Evolutionary conservation across 2,329 filamentous ascomycete species (phyloP).

Genomic region (Xylaria sp.): DNA sequence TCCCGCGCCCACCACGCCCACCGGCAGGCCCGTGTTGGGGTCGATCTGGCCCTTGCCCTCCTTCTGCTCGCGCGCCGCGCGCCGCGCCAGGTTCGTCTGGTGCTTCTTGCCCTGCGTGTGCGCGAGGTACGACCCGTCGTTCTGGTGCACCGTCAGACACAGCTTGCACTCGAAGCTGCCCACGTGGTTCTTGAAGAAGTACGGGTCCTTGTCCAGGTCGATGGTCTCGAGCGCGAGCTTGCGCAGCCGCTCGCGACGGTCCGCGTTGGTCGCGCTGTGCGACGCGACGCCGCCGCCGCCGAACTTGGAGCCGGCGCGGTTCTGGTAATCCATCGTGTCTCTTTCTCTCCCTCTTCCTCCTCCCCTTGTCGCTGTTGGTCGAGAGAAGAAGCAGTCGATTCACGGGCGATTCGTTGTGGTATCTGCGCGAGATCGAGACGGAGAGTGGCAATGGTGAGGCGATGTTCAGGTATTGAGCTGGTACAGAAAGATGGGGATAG

Average conservation of each 20-base stretch:
- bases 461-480: not conserved
- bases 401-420: not conserved
- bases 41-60: conserved; percentile 77
- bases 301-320: conserved; percentile 96
- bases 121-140: conserved; percentile 97
- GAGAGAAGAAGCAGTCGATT: not conserved
- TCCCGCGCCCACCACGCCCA: conserved; percentile 77
- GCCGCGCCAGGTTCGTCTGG: conserved; percentile 95
- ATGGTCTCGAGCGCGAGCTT: conserved; percentile 99
- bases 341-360: not conserved
- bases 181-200: conserved; percentile 99
- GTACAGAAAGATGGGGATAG: not conserved
- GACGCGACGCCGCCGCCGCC: conserved; percentile 97
- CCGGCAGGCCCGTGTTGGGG: conserved; percentile 70
- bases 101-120: conserved; percentile 99
- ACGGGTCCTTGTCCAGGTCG: conserved; percentile 98
- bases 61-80: conserved; percentile 93
- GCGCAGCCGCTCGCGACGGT: conserved; percentile 94
- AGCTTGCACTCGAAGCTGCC: conserved; percentile 97
- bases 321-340: conserved; percentile 74
- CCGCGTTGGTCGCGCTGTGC: conserved; percentile 89
- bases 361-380: not conserved
- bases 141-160: conserved; percentile 96
- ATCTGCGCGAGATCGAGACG: not conserved
- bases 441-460: not conserved